Conservation (phyloP, 2,329 filamentous ascomycete species). For the Fusarium napiforme region DNA sequence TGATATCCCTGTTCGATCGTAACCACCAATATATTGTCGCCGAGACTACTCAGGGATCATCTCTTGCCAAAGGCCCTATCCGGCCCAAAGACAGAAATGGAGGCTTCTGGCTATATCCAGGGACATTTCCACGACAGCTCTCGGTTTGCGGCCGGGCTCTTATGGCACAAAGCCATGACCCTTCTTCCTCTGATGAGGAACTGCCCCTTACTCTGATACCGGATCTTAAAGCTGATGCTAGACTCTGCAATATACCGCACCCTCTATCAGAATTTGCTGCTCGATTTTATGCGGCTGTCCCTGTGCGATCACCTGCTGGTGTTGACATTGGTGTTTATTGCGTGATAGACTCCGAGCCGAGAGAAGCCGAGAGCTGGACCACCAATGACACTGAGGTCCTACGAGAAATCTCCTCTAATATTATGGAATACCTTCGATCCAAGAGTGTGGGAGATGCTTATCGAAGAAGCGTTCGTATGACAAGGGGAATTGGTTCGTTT, state of each 20-base stretch:
- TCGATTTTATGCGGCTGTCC: conserved; percentile 55
- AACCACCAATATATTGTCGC: conserved; percentile 61
- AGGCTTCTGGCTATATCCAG: conserved; percentile 42
- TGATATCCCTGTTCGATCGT: conserved; percentile 64
- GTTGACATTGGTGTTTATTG: conserved; percentile 56
- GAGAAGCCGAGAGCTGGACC: conserved; percentile 36
- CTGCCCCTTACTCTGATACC: conserved; percentile 50
- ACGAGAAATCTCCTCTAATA: conserved; percentile 44
- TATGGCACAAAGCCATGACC: not conserved
- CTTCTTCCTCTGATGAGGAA: not conserved
- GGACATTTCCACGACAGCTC: conserved; percentile 43
- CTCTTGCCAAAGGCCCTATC: conserved; percentile 49
- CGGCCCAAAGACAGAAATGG: conserved; percentile 7
- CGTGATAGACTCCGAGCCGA: conserved; percentile 38
- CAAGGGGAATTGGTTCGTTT: conserved; percentile 52
- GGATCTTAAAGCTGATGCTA: conserved; percentile 48
- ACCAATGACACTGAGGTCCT: conserved; percentile 43
- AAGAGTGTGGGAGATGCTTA: conserved; percentile 44
- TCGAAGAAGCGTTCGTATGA: conserved; percentile 52
- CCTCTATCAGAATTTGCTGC: conserved; percentile 31
- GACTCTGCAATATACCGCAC: conserved; percentile 43
- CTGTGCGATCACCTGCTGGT: conserved; percentile 51
- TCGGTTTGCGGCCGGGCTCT: conserved; percentile 46
- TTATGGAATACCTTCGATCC: conserved; percentile 53
- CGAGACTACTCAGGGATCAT: conserved; percentile 56